phyloP scores from a whole-genome alignment of 164 flowering plant genomes.

The Vitis riparia region DNA sequence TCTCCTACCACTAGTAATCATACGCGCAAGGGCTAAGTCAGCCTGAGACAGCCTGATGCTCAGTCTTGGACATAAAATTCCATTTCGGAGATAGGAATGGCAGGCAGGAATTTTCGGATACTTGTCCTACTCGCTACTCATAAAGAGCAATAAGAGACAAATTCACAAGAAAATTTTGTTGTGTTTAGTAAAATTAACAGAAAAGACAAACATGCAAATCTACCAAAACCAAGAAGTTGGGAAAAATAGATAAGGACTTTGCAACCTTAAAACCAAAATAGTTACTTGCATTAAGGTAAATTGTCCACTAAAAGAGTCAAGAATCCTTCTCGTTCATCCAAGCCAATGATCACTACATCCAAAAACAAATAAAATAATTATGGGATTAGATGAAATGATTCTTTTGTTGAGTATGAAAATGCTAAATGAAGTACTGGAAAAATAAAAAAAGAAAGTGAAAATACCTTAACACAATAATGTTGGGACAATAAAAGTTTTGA shows the following conservation, averaged over 20 bases:
- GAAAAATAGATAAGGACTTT: no score
- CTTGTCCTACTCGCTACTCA: conserved; percentile 35
- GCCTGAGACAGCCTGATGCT: no score
- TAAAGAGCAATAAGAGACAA: not conserved
- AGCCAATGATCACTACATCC: conserved; percentile 68
- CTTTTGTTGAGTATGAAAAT: no score
- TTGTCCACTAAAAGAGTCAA: conserved; percentile 98
- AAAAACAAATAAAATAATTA: conserved; percentile 10
- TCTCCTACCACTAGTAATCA: no score
- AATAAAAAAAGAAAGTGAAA: not conserved
- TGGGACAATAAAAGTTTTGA: conserved; percentile 25
- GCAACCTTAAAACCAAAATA: no score
- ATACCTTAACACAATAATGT: no score
- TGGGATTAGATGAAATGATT: not conserved
- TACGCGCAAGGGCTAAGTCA: no score
- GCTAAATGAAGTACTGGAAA: no score
- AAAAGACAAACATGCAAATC: conserved; percentile 72
- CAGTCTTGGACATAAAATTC: no score
- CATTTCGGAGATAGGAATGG: no score
- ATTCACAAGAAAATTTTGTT: not conserved
- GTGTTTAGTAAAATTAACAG: not conserved
- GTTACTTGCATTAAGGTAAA: conserved; percentile 74
- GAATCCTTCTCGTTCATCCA: conserved; percentile 97
- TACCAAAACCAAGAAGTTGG: conserved; percentile 10
- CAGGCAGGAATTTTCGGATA: no score